These are phyloP conservation scores for Leccinum variicolor DNA, from an alignment of 768 basidiomycete species.

Conservation along the genomic window DNA sequence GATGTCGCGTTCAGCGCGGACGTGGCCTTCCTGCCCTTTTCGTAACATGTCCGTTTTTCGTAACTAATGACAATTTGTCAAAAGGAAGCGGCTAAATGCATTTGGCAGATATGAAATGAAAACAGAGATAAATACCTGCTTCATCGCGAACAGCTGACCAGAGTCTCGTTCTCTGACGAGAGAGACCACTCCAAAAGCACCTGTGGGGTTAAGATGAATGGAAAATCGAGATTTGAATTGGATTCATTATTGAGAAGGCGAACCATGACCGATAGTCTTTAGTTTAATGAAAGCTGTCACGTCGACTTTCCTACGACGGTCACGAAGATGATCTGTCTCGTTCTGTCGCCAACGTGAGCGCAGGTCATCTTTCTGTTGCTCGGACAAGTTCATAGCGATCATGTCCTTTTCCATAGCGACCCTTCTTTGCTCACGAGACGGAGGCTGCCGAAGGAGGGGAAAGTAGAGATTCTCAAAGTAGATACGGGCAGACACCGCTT, in stretches of 20 bases:
- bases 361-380: slow-evolving; percentile 66
- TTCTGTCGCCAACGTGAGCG: slow-evolving; percentile 79
- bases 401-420: slow-evolving; percentile 88
- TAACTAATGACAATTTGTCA: slow-evolving; percentile 44
- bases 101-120: slow-evolving; percentile 27
- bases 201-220: slow-evolving; percentile 41
- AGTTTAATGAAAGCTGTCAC: slow-evolving; percentile 83
- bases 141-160: slow-evolving; percentile 91
- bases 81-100: slow-evolving; percentile 25
- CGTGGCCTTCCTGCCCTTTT: slow-evolving; percentile 96
- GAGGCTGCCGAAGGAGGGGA: slow-evolving; percentile 77
- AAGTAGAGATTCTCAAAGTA: slow-evolving; percentile 94
- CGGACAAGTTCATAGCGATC: slow-evolving; percentile 64
- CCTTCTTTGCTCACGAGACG: slow-evolving; percentile 82
- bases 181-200: slow-evolving; percentile 95
- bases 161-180: slow-evolving; percentile 81
- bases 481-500: slow-evolving; percentile 87
- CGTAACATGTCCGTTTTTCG: slow-evolving; percentile 91
- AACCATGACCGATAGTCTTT: slow-evolving; percentile 94
- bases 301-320: slow-evolving; percentile 77
- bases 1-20: slow-evolving; percentile 92
- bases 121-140: slow-evolving; percentile 60
- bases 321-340: slow-evolving; percentile 88
- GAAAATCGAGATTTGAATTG: slow-evolving; percentile 21
- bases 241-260: slow-evolving; percentile 25